A percentile compares a stretch with the other conserved stretches of the same genome.
phyloP scores from a whole-genome alignment of 2,329 filamentous ascomycete genomes.

The Cladosporium sp. region DNA sequence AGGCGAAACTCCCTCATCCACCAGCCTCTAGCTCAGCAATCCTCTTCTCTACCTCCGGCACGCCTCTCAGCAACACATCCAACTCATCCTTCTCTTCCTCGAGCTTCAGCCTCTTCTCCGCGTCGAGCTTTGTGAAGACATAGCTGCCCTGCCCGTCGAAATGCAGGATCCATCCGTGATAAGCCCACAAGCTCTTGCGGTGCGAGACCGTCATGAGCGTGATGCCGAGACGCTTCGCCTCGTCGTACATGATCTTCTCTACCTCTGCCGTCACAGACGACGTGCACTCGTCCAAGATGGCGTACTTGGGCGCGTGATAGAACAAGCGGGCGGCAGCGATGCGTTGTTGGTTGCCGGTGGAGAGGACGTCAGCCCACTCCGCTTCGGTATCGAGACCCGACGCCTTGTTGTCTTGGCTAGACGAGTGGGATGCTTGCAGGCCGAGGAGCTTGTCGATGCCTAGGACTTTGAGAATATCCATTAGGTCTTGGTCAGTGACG shows the following conservation, averaged over 20 bases:
- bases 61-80: constrained; percentile 73
- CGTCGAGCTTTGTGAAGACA: constrained; percentile 84
- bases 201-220: constrained; percentile 97
- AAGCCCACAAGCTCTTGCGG: constrained; percentile 87
- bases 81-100: constrained; percentile 97
- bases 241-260: constrained; percentile 95
- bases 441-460: constrained; percentile 79
- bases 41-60: constrained; percentile 81
- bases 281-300: constrained; percentile 95
- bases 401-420: constrained; percentile 13
- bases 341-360: constrained; percentile 86
- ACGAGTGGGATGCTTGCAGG: constrained; percentile 45
- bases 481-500: constrained; percentile 73
- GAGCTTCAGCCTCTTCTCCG: constrained; percentile 72
- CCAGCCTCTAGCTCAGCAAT: constrained; percentile 62
- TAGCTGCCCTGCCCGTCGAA: constrained; percentile 93
- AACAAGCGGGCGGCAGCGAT: constrained; percentile 95
- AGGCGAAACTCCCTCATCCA: constrained; percentile 8
- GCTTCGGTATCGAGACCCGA: constrained; percentile 84
- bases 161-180: constrained; percentile 88
- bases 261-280: constrained; percentile 91
- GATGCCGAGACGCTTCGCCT: constrained; percentile 82
- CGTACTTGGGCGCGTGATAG: constrained; percentile 87
- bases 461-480: constrained; percentile 68
- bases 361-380: constrained; percentile 93